Evolutionary conservation across 1,139 yeast genomes (phyloP).

Genomic region (Blastobotrys illinoisensis): DNA sequence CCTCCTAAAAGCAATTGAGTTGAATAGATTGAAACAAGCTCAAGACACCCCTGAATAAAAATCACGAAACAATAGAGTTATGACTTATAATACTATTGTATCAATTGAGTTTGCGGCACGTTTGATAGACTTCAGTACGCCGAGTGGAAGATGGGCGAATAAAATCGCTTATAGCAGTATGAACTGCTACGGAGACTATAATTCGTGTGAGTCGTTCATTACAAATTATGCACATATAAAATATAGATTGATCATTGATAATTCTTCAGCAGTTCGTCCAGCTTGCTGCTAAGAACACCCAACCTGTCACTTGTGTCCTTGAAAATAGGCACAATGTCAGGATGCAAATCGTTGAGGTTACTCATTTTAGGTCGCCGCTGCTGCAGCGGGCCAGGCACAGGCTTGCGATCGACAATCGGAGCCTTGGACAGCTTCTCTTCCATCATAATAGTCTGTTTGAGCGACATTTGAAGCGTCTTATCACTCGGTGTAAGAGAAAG

Average conservation of each 20-base stretch:
- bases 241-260: conserved; percentile 10
- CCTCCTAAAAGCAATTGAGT: no score
- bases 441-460: not conserved
- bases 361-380: not conserved
- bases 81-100: no score
- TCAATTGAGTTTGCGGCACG: no score
- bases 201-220: not conserved
- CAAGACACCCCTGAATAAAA: no score
- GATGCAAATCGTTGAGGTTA: conserved; percentile 22
- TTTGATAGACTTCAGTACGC: no score
- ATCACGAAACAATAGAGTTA: no score
- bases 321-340: conserved; percentile 29
- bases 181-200: no score
- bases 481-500: conserved; percentile 2
- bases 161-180: no score
- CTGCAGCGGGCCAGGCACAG: not conserved
- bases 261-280: conserved; percentile 23
- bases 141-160: no score
- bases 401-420: not conserved
- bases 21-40: no score
- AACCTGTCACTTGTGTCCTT: conserved; percentile 27
- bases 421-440: not conserved
- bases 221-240: not conserved
- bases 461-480: not conserved
- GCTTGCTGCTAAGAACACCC: conserved; percentile 25